These are phyloP conservation scores for Primulina tabacum DNA, from an alignment of 257 asterid genomes.

Conservation along the genomic window DNA sequence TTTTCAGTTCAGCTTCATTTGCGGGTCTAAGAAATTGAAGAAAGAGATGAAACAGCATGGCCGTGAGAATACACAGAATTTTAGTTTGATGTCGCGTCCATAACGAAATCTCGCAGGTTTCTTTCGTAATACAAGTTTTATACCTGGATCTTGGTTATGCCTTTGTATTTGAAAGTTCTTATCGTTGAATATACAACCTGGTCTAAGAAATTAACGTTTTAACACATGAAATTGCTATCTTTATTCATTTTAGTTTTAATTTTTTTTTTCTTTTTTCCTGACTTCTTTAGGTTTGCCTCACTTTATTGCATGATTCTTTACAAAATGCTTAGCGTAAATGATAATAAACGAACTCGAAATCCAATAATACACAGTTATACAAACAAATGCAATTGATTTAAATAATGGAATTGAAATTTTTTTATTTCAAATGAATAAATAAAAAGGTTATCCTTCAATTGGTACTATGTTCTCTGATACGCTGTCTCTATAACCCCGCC, in stretches of 20 bases:
- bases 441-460: not conserved
- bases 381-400: no score
- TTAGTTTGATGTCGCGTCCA: not conserved
- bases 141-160: not conserved
- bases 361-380: no score
- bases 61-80: not conserved
- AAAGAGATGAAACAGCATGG: not conserved
- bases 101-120: not conserved
- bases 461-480: not conserved
- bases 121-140: not conserved
- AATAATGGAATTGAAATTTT: no score
- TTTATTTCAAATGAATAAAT: no score
- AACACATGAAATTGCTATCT: not conserved
- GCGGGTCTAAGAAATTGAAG: conserved; percentile 21
- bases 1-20: conserved; percentile 37
- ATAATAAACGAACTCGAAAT: no score
- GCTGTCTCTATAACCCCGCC: not conserved
- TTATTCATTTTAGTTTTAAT: not conserved
- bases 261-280: no score
- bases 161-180: not conserved
- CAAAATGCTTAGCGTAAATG: no score
- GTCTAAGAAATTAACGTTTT: not conserved
- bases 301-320: not conserved
- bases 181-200: not conserved
- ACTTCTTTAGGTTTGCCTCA: not conserved